Conservation (phyloP, 225 moss, liverwort and hornwort species). For the Ulota crispa region DNA sequence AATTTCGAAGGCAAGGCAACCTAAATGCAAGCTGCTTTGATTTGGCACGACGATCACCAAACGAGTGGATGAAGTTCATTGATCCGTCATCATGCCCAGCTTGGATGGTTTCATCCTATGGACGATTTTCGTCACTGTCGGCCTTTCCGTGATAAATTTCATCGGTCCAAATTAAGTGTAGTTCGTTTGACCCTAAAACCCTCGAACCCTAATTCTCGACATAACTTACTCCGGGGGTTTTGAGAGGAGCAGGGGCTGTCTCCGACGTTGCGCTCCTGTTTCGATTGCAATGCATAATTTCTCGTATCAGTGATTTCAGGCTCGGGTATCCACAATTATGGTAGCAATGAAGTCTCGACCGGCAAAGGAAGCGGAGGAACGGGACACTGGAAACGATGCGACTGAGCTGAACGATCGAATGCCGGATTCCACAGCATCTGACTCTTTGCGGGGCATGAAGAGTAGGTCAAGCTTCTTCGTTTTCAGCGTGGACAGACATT, state of each 20-base stretch:
- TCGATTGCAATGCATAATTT: not conserved
- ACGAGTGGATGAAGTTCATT: too few species aligned
- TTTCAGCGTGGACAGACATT: not conserved
- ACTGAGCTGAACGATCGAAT: not conserved
- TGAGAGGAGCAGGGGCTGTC: not conserved
- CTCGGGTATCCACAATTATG: not conserved
- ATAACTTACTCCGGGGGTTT: not conserved
- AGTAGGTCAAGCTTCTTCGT: conserved; percentile 23
- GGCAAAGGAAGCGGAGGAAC: not conserved
- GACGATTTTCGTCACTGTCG: too few species aligned
- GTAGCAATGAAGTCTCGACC: conserved; percentile 38
- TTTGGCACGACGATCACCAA: too few species aligned
- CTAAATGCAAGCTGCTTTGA: too few species aligned
- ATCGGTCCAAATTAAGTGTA: not conserved
- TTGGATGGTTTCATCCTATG: too few species aligned
- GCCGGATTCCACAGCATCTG: conserved; percentile 14
- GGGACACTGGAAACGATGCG: not conserved
- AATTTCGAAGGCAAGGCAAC: too few species aligned
- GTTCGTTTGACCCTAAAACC: not conserved
- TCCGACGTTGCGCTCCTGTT: not conserved
- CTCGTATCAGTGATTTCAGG: not conserved
- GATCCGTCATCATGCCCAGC: too few species aligned
- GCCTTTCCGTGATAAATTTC: not conserved
- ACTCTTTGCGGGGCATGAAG: conserved; percentile 34
- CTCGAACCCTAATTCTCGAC: not conserved